Conservation (phyloP, 208 protist genomes). For the Trypanosoma lewisi region DNA sequence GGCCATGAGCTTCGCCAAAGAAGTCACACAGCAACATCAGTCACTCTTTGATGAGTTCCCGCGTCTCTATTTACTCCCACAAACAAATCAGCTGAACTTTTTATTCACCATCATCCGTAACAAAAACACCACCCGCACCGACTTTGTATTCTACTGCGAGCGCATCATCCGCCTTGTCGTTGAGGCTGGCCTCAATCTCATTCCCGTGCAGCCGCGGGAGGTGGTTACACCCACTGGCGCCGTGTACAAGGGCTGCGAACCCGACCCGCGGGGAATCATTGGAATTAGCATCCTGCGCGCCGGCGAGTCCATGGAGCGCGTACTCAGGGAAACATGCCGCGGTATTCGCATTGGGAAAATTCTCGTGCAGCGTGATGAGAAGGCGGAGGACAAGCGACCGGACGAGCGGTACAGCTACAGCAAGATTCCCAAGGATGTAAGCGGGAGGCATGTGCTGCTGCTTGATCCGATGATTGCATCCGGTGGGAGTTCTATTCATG, state of each 20-base stretch:
- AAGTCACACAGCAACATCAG: background rate
- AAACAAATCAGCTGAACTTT: constrained; percentile 90
- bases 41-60: constrained; percentile 24
- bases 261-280: constrained; percentile 85
- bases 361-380: constrained; percentile 97
- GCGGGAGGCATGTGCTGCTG: constrained; percentile 89
- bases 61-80: constrained; percentile 61
- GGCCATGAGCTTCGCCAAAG: background rate
- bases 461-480: constrained; percentile 97
- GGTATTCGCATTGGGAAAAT: constrained; percentile 98
- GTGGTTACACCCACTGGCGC: constrained; percentile 92
- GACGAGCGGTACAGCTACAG: constrained; percentile 92
- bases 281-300: constrained; percentile 97
- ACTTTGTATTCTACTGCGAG: constrained; percentile 97
- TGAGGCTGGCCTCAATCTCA: constrained; percentile 87
- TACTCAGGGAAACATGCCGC: constrained; percentile 92
- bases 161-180: constrained; percentile 95
- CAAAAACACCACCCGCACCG: constrained; percentile 81
- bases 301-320: constrained; percentile 96
- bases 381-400: constrained; percentile 80
- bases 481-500: constrained; percentile 82
- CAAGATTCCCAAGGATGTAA: constrained; percentile 95
- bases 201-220: constrained; percentile 81
- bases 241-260: constrained; percentile 74
- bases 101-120: constrained; percentile 96